phyloP scores from a whole-genome alignment of 352 stramenopile species.

The Globisporangium canariense region DNA sequence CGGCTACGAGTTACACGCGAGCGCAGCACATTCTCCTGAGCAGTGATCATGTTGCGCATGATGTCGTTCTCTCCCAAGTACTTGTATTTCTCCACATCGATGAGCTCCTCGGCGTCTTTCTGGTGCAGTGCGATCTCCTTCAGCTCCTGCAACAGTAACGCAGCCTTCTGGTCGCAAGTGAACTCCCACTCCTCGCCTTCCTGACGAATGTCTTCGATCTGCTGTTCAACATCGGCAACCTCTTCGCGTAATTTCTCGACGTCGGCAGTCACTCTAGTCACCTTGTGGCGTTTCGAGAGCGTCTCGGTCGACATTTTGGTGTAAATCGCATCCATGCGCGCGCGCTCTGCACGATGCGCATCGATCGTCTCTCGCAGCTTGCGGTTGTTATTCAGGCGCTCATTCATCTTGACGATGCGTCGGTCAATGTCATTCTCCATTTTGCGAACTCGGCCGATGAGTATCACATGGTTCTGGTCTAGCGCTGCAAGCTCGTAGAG shows the following conservation, averaged over 20 bases:
- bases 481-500: slow-evolving; percentile 70
- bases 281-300: slow-evolving; percentile 56
- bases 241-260: slow-evolving; percentile 58
- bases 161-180: slow-evolving; percentile 49
- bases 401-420: slow-evolving; percentile 81
- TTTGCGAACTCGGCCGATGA: slow-evolving; percentile 64
- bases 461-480: slow-evolving; percentile 62
- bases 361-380: slow-evolving; percentile 63
- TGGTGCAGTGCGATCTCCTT: slow-evolving; percentile 65
- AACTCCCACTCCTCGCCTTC: slow-evolving; percentile 64
- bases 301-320: slow-evolving; percentile 66
- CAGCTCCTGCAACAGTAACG: slow-evolving; percentile 57
- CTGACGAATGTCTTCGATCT: slow-evolving; percentile 52
- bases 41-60: slow-evolving; percentile 48
- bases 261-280: slow-evolving; percentile 36
- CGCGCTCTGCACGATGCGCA: slow-evolving; percentile 61
- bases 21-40: slow-evolving; percentile 49
- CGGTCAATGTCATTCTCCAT: slow-evolving; percentile 84
- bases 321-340: slow-evolving; percentile 71
- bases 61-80: slow-evolving; percentile 72
- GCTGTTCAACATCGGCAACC: slow-evolving; percentile 45
- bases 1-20: slow-evolving; percentile 54
- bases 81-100: slow-evolving; percentile 59
- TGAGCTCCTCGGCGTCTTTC: slow-evolving; percentile 46
- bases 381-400: slow-evolving; percentile 67